Conservation (phyloP, 345 rosid species). For the Salix exigua region DNA sequence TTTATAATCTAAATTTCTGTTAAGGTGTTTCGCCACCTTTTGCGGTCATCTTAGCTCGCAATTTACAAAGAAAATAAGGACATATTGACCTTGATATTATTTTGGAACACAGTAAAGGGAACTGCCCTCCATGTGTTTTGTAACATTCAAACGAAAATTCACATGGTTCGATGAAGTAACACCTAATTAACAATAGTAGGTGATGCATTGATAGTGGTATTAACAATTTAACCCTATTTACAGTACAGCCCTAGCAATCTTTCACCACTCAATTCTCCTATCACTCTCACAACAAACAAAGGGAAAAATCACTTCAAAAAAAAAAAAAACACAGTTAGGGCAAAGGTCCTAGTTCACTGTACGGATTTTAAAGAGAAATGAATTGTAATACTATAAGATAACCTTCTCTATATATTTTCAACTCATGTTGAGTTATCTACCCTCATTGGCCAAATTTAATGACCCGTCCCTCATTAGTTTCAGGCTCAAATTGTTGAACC, state of each 20-base stretch:
- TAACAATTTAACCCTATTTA: neutral
- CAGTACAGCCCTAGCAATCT: neutral
- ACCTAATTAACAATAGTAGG: neutral
- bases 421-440: constrained; percentile 21
- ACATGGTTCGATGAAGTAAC: no score
- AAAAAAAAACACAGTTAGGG: constrained; percentile 2
- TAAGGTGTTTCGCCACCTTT: no score
- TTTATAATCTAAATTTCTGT: no score
- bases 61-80: neutral
- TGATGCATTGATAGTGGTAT: neutral
- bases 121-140: neutral
- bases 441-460: constrained; percentile 24
- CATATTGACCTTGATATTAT: neutral
- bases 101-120: neutral
- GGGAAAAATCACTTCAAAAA: constrained; percentile 10
- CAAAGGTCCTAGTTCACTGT: constrained; percentile 19
- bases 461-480: constrained; percentile 30
- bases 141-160: neutral
- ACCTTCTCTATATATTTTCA: neutral
- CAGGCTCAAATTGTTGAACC: constrained; percentile 28
- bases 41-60: no score
- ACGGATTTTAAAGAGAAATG: neutral
- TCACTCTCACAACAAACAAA: constrained; percentile 13
- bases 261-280: constrained; percentile 6
- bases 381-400: neutral